Percentiles rank a stretch among this genome's conserved stretches.
Evolutionary conservation across 495 filamentous ascomycete genomes (phyloP).

Genomic region (Evansstolkia leycettana): DNA sequence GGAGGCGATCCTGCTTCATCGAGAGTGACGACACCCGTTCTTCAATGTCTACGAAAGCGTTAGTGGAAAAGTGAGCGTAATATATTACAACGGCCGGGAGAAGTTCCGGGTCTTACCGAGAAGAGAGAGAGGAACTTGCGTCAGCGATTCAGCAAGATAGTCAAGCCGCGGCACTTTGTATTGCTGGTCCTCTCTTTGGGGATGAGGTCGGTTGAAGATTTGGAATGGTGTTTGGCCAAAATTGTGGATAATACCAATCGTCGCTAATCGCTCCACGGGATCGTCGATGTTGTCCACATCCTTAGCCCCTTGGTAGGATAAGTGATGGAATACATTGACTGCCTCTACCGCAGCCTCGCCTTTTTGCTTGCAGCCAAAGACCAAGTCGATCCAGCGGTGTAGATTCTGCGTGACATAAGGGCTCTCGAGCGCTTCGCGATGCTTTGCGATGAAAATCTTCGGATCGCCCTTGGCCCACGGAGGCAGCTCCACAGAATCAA

Average conservation of each 20-base stretch:
- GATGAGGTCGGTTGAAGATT: conserved; percentile 74
- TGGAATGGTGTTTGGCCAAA: conserved; percentile 97
- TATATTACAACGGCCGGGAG: neutral
- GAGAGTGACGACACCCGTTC: conserved; percentile 71
- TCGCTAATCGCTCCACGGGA: conserved; percentile 67
- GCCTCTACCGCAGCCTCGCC: conserved; percentile 87
- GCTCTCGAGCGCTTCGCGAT: conserved; percentile 88
- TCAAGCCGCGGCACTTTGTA: conserved; percentile 60
- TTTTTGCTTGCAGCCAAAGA: conserved; percentile 91
- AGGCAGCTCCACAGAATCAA: conserved; percentile 76
- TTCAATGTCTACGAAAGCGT: conserved; percentile 43
- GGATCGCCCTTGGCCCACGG: conserved; percentile 97
- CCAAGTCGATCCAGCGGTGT: conserved; percentile 90
- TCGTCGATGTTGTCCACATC: conserved; percentile 88
- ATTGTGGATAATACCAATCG: conserved; percentile 94
- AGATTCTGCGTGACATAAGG: conserved; percentile 83
- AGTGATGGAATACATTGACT: conserved; percentile 88
- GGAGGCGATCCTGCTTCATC: conserved; percentile 74
- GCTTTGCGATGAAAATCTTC: conserved; percentile 87
- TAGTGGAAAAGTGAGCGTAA: conserved; percentile 2
- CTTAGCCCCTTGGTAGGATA: conserved; percentile 87
- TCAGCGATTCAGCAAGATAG: conserved; percentile 62
- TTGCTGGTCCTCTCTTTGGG: conserved; percentile 50
- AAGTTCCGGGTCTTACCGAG: conserved; percentile 37
- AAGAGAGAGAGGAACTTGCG: conserved; percentile 68